Evolutionary conservation across 2,329 filamentous ascomycete genomes (phyloP).

Genomic region (Paecilomyces formosus): DNA sequence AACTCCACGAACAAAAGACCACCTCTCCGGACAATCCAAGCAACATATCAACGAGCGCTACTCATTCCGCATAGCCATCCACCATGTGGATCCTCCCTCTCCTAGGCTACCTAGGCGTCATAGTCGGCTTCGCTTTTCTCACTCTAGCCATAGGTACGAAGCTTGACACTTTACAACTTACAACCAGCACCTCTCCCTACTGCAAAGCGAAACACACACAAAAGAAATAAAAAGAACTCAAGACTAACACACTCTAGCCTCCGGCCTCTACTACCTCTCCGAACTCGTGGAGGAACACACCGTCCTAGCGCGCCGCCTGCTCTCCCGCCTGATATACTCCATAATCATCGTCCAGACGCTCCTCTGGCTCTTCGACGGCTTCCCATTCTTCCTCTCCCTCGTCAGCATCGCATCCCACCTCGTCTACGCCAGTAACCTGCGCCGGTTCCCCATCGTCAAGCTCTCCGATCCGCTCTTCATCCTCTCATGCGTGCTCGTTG

Average conservation of each 20-base stretch:
- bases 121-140: slow-evolving; percentile 86
- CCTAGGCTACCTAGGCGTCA: slow-evolving; percentile 78
- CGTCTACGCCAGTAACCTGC: slow-evolving; percentile 82
- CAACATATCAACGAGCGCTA: neutral
- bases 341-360: slow-evolving; percentile 68
- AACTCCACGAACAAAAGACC: neutral
- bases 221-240: too few relatives aligned
- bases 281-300: slow-evolving; percentile 98
- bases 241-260: slow-evolving; percentile 49
- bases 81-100: slow-evolving; percentile 94
- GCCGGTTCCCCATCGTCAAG: slow-evolving; percentile 69
- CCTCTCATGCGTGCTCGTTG: slow-evolving; percentile 72
- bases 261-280: slow-evolving; percentile 96
- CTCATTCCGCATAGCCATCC: neutral
- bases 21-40: neutral
- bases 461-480: slow-evolving; percentile 82
- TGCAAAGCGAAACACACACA: too few relatives aligned
- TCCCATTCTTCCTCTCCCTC: slow-evolving; percentile 66
- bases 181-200: neutral
- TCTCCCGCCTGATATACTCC: slow-evolving; percentile 75
- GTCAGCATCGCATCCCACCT: slow-evolving; percentile 74
- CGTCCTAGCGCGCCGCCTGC: slow-evolving; percentile 79
- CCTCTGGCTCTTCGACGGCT: slow-evolving; percentile 74
- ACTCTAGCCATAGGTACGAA: slow-evolving; percentile 79
- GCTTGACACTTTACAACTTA: slow-evolving; percentile 2